Percentiles rank a stretch among this genome's conserved stretches.
Evolutionary conservation across 2,329 filamentous ascomycete species (phyloP).

Genomic region (Grosmannia huntii): DNA sequence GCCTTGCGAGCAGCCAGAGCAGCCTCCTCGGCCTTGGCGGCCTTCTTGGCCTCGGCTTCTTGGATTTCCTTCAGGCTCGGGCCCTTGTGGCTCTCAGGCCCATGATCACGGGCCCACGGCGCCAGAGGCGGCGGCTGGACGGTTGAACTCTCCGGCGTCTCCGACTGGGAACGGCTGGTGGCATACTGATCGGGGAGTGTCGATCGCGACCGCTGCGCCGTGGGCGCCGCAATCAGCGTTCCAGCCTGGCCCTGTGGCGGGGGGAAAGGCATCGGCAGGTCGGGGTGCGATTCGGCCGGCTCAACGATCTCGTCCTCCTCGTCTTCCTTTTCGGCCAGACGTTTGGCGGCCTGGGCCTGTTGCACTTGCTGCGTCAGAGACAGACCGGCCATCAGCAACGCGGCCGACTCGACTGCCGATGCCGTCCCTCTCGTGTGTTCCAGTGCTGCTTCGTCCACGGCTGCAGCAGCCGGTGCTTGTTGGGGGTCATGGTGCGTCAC

Average conservation of each 20-base stretch:
- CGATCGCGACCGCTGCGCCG: slow-evolving; percentile 71
- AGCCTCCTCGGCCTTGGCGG: slow-evolving; percentile 74
- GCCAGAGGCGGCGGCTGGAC: slow-evolving; percentile 57
- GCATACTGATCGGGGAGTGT: slow-evolving; percentile 65
- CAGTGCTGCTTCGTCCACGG: slow-evolving; percentile 4
- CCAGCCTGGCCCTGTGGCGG: slow-evolving; percentile 55
- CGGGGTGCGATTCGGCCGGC: slow-evolving; percentile 39
- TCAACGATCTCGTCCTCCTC: slow-evolving; percentile 17
- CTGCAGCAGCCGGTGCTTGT: slow-evolving; percentile 4
- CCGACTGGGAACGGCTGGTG: slow-evolving; percentile 54
- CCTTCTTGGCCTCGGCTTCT: slow-evolving; percentile 85
- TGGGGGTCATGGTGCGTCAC: neutral
- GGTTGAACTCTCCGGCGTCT: slow-evolving; percentile 49
- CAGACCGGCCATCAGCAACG: slow-evolving; percentile 25
- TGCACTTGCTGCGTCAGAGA: slow-evolving; percentile 78
- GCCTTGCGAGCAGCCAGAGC: slow-evolving; percentile 67
- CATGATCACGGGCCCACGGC: slow-evolving; percentile 86
- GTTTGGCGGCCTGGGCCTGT: slow-evolving; percentile 53
- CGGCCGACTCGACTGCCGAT: slow-evolving; percentile 18
- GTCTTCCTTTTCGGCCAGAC: slow-evolving; percentile 36
- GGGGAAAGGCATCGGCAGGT: slow-evolving; percentile 65
- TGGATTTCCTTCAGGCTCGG: slow-evolving; percentile 95
- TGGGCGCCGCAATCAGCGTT: slow-evolving; percentile 77
- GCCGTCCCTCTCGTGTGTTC: neutral
- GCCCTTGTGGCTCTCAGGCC: slow-evolving; percentile 58